Conservation (phyloP, 352 stramenopile genomes). For the Globisporangium megalacanthum region DNA sequence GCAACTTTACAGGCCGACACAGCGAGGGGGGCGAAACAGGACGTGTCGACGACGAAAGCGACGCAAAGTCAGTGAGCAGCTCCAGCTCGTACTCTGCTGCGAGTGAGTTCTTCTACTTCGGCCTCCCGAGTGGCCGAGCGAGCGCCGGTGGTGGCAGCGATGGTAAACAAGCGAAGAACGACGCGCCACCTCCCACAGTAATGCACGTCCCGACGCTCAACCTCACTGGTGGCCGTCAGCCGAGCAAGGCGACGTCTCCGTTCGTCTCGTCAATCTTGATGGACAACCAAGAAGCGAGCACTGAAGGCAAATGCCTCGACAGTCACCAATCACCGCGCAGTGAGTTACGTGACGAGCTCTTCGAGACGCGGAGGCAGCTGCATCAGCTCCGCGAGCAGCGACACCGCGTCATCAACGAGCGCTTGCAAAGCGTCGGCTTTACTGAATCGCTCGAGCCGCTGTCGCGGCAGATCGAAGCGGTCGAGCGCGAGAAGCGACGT, state of each 20-base stretch:
- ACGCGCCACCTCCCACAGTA: not conserved
- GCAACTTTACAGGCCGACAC: not conserved
- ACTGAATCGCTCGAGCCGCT: not conserved
- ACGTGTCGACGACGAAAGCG: constrained; percentile 11
- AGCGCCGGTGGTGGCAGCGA: not conserved
- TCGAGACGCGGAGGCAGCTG: constrained; percentile 25
- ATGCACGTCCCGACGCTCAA: not conserved
- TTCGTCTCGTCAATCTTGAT: not conserved
- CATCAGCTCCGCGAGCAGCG: constrained; percentile 24
- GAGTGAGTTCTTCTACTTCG: constrained; percentile 42
- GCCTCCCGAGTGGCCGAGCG: constrained; percentile 9
- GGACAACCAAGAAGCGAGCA: not conserved
- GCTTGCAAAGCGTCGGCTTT: constrained; percentile 9
- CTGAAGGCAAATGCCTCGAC: not conserved
- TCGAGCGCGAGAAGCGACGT: constrained; percentile 29
- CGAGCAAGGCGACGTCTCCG: not conserved
- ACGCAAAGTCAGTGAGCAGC: constrained; percentile 20
- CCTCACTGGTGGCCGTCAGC: not conserved
- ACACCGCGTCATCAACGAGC: constrained; percentile 9
- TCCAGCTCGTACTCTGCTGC: constrained; percentile 35
- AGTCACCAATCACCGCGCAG: not conserved
- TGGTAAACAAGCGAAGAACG: not conserved
- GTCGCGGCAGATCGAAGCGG: constrained; percentile 8
- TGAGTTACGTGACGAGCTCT: constrained; percentile 21
- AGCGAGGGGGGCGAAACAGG: constrained; percentile 3